phyloP scores from a whole-genome alignment of 805 yeast genomes.

The Ogataea dorogensis region DNA sequence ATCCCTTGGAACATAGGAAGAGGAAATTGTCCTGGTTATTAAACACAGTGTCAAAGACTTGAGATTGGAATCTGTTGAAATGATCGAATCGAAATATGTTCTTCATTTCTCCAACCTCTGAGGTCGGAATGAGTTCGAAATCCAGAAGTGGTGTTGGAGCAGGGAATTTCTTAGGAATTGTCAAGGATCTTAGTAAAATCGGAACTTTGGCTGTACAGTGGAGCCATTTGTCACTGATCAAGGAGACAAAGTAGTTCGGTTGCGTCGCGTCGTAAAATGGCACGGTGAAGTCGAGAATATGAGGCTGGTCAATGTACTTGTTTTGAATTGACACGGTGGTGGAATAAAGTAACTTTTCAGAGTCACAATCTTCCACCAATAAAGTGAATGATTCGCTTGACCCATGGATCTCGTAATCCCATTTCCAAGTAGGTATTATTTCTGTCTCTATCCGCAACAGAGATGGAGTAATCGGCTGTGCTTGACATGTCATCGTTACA shows the following conservation, averaged over 20 bases:
- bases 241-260: conserved; percentile 71
- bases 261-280: conserved; percentile 53
- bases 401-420: conserved; percentile 70
- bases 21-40: conserved; percentile 53
- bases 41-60: conserved; percentile 59
- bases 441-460: conserved; percentile 65
- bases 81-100: conserved; percentile 44
- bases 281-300: conserved; percentile 63
- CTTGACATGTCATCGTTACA: conserved; percentile 52
- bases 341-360: conserved; percentile 64
- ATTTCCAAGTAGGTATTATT: conserved; percentile 68
- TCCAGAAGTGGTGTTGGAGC: conserved; percentile 59
- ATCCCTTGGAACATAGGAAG: conserved; percentile 71
- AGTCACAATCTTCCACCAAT: conserved; percentile 80
- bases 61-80: conserved; percentile 77
- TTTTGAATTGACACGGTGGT: conserved; percentile 54
- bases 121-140: conserved; percentile 46
- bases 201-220: conserved; percentile 68
- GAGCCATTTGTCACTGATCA: conserved; percentile 83
- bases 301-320: conserved; percentile 50
- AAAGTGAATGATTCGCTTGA: conserved; percentile 63
- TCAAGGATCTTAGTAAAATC: conserved; percentile 49
- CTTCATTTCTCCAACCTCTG: conserved; percentile 50
- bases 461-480: conserved; percentile 77
- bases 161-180: conserved; percentile 62